Evolutionary conservation across 148 eudicot genomes (phyloP).

Genomic region (Rhododendron molle): DNA sequence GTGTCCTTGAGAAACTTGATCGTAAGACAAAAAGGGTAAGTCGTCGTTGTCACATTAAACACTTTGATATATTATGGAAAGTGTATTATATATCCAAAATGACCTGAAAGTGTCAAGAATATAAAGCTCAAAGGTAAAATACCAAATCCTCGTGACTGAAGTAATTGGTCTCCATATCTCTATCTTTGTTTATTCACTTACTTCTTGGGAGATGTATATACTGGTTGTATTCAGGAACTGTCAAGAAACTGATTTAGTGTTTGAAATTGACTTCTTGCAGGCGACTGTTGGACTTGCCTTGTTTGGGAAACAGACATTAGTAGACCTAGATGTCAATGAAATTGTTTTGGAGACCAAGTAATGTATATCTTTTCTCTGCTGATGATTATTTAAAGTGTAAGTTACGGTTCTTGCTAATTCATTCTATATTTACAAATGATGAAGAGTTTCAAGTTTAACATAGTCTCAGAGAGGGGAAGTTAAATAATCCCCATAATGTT

Average conservation of each 20-base stretch:
- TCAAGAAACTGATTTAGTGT: background rate
- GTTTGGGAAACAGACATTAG: conserved; percentile 86
- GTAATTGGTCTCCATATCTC: background rate
- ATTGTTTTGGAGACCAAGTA: conserved; percentile 42
- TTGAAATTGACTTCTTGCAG: conserved; percentile 40
- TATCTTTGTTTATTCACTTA: background rate
- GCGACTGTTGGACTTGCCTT: conserved; percentile 77
- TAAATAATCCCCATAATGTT: background rate
- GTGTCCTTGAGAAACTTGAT: conserved; percentile 72
- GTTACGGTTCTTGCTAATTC: background rate
- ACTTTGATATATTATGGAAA: background rate
- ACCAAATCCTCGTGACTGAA: background rate
- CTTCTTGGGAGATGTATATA: background rate
- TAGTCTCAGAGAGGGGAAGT: background rate
- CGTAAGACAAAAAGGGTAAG: conserved; percentile 58
- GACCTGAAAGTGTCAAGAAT: background rate
- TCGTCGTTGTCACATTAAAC: background rate
- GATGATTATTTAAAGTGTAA: background rate
- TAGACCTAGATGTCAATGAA: conserved; percentile 58
- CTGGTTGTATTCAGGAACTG: background rate
- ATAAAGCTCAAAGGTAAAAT: background rate
- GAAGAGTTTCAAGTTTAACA: background rate
- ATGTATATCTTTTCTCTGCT: conserved; percentile 10
- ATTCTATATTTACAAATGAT: background rate
- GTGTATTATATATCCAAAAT: background rate